Conservation (phyloP, 306 rosid genomes). For the Prunus mongolica region DNA sequence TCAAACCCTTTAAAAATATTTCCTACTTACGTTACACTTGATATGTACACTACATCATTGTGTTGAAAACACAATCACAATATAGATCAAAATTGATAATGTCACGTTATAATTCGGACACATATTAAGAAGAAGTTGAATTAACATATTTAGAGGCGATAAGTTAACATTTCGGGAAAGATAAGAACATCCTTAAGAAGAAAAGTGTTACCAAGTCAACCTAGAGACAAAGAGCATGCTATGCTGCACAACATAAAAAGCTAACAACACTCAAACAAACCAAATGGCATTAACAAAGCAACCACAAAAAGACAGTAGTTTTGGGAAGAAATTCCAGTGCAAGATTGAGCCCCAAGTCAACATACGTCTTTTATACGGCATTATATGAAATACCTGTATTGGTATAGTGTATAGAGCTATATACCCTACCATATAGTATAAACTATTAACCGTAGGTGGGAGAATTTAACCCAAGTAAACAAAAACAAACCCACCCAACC, state of each 20-base stretch:
- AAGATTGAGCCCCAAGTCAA: not conserved
- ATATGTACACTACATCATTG: too few relatives aligned
- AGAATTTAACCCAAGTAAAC: not conserved
- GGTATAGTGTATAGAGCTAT: not conserved
- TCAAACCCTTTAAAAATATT: too few relatives aligned
- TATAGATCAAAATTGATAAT: too few relatives aligned
- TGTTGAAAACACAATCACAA: too few relatives aligned
- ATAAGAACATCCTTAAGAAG: not conserved
- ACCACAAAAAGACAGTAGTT: not conserved
- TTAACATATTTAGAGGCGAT: not conserved
- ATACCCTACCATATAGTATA: not conserved
- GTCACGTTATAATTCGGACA: too few relatives aligned
- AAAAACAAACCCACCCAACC: not conserved
- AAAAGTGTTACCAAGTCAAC: not conserved
- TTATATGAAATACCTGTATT: not conserved
- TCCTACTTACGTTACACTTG: too few relatives aligned
- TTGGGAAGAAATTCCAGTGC: not conserved
- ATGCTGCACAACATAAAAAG: not conserved
- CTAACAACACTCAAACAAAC: not conserved
- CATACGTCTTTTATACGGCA: not conserved
- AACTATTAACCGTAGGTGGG: not conserved
- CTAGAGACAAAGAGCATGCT: not conserved
- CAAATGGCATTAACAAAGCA: not conserved
- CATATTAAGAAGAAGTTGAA: not conserved
- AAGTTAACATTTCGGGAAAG: not conserved